Conservation (phyloP, 2,329 filamentous ascomycete genomes). For the Xylariomycetidae sp. region DNA sequence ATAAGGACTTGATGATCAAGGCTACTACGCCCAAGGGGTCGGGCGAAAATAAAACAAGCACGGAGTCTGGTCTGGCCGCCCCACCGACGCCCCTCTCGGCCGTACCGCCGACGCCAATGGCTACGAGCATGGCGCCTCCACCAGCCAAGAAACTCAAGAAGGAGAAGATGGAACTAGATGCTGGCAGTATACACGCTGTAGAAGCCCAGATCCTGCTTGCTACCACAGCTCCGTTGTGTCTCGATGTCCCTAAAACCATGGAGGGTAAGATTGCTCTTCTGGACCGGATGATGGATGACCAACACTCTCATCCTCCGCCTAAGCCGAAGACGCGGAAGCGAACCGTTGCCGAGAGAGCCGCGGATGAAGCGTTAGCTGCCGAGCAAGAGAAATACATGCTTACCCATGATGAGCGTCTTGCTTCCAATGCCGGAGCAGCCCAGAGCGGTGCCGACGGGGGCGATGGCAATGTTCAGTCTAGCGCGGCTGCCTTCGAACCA, state of each 20-base stretch:
- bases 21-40: slow-evolving; percentile 61
- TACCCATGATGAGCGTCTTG: slow-evolving; percentile 78
- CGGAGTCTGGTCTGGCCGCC: slow-evolving; percentile 42
- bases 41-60: slow-evolving; percentile 28
- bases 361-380: slow-evolving; percentile 87
- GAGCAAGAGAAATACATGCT: slow-evolving; percentile 92
- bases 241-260: slow-evolving; percentile 68
- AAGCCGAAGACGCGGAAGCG: slow-evolving; percentile 86
- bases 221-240: slow-evolving; percentile 68
- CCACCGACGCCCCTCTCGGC: slow-evolving; percentile 63
- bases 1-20: slow-evolving; percentile 72
- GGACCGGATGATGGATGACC: slow-evolving; percentile 67
- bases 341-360: slow-evolving; percentile 89
- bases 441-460: slow-evolving; percentile 54
- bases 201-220: slow-evolving; percentile 72
- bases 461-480: slow-evolving; percentile 70
- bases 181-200: slow-evolving; percentile 65
- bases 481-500: slow-evolving; percentile 71
- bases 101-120: slow-evolving; percentile 58
- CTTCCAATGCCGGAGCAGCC: slow-evolving; percentile 52
- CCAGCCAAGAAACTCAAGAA: slow-evolving; percentile 65
- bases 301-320: slow-evolving; percentile 72
- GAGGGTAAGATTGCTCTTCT: slow-evolving; percentile 69
- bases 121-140: slow-evolving; percentile 52
- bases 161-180: slow-evolving; percentile 72